Evolutionary conservation across 257 asterid genomes (phyloP), one percentile per base, ranked within the genome.

Genomic region (Verbascum thapsus): DNA sequence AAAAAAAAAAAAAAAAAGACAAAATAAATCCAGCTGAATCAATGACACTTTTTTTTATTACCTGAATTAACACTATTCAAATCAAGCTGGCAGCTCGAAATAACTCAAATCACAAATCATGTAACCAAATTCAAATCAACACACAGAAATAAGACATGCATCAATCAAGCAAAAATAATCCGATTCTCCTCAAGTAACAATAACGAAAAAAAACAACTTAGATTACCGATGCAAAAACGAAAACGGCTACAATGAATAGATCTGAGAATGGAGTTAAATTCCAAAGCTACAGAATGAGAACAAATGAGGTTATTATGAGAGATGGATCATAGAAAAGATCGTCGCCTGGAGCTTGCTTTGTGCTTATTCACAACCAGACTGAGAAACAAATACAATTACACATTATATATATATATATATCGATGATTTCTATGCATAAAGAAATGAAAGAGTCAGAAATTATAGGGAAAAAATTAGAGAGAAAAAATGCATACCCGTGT

Each of bases 401-500:
- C 19, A 47, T 32, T 47, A 55, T 8, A 49, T 5, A 4, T n/a
- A n/a, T n/a, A n/a, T n/a, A n/a, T n/a, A n/a, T n/a, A n/a, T 83
- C 90, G 95, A 80, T 85, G 71, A 58, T 75, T 71, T 78, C 72
- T 76, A 86, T 74, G 88, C 74, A n/a, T n/a, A n/a, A n/a, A n/a
- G n/a, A n/a, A n/a, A n/a, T n/a, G n/a, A n/a, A n/a, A n/a, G n/a
- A 26, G 32, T 26, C 3, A 26, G 32, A 26, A 26, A 26, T 26
- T 26, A 26, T 26, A 53, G 52, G 60, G 18, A 10, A 45, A 22
- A 37, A 6, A 7, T 26, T 57, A n/a, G n/a, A 15, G n/a, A n/a
- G n/a, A 12, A 8, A 49, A 41, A 52, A 66, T 37, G 67, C 68
- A 72, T 18, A 67, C 55, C 74, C 15, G 70, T 39, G 53, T 75